A percentile compares a stretch with the other conserved stretches of the same genome.
These are phyloP conservation scores for Candida alai DNA, from an alignment of 805 yeast genomes.

Conservation along the genomic window DNA sequence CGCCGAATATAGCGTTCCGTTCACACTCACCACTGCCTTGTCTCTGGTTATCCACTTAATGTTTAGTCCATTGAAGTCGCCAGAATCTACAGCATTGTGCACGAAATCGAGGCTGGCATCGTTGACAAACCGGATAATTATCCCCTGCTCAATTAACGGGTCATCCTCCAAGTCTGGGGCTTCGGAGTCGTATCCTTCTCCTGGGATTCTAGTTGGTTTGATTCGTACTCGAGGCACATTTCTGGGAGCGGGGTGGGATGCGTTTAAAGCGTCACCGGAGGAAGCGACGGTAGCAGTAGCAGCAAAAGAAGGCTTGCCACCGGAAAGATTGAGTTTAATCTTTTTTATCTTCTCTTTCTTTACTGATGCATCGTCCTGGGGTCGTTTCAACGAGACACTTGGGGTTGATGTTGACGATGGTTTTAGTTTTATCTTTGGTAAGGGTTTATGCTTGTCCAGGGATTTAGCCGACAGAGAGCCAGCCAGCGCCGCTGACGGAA, in stretches of 20 bases:
- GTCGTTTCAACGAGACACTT: constrained; percentile 2
- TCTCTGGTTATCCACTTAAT: constrained; percentile 81
- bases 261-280: background rate
- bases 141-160: constrained; percentile 85
- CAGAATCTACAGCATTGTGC: constrained; percentile 69
- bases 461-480: constrained; percentile 5
- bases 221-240: constrained; percentile 46
- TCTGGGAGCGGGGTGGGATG: constrained; percentile 5
- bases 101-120: constrained; percentile 70
- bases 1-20: constrained; percentile 71
- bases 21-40: constrained; percentile 72
- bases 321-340: constrained; percentile 17
- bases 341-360: constrained; percentile 20
- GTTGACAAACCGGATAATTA: constrained; percentile 69
- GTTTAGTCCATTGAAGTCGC: constrained; percentile 67
- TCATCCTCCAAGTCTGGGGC: constrained; percentile 96
- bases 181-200: constrained; percentile 95
- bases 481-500: constrained; percentile 12
- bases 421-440: constrained; percentile 17
- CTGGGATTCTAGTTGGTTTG: constrained; percentile 68
- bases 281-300: constrained; percentile 1
- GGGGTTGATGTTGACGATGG: constrained; percentile 14
- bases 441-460: constrained; percentile 4
- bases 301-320: constrained; percentile 1
- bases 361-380: constrained; percentile 6